A percentile compares a stretch with the other conserved stretches of the same genome.
These are phyloP conservation scores for Herpetomonas samuelpessoai DNA, from an alignment of 208 protist genomes.

Conservation along the genomic window DNA sequence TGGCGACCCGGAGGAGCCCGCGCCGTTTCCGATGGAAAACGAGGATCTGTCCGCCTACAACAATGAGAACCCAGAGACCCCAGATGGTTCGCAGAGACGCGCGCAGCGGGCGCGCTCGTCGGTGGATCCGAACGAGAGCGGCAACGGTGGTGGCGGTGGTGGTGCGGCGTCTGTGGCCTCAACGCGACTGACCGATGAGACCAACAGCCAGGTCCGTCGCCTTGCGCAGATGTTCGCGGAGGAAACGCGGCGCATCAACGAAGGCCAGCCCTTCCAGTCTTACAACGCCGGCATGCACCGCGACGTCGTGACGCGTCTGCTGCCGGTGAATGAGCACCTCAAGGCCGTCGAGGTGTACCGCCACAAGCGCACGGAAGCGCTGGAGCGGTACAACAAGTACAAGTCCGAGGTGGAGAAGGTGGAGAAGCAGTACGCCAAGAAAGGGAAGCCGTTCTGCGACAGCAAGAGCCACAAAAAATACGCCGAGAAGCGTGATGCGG, in stretches of 20 bases:
- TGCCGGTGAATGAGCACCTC: constrained; percentile 50
- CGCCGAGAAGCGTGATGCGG: constrained; percentile 44
- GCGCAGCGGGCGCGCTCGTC: not conserved
- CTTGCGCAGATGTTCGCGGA: constrained; percentile 51
- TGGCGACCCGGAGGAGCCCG: constrained; percentile 9
- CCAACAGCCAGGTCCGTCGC: constrained; percentile 37
- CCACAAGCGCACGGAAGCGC: constrained; percentile 28
- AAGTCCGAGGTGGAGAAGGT: constrained; percentile 60
- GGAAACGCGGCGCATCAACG: constrained; percentile 48
- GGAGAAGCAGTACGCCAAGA: constrained; percentile 54
- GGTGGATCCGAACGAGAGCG: not conserved
- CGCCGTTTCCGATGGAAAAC: constrained; percentile 25
- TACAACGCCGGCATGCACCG: constrained; percentile 66
- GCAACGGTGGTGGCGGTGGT: not conserved
- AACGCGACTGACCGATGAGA: constrained; percentile 38
- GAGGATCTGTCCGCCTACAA: constrained; percentile 21
- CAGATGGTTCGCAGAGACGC: not conserved
- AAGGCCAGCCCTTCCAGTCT: constrained; percentile 45
- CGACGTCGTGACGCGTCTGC: constrained; percentile 51
- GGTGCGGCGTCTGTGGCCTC: constrained; percentile 22
- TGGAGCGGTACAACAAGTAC: constrained; percentile 42
- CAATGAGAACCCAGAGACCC: constrained; percentile 1
- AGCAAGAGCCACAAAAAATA: constrained; percentile 55
- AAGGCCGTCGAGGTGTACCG: constrained; percentile 27
- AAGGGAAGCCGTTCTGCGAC: constrained; percentile 62